These are phyloP conservation scores for Fusarium albidum DNA, from an alignment of 2,329 filamentous ascomycete genomes.

Conservation along the genomic window DNA sequence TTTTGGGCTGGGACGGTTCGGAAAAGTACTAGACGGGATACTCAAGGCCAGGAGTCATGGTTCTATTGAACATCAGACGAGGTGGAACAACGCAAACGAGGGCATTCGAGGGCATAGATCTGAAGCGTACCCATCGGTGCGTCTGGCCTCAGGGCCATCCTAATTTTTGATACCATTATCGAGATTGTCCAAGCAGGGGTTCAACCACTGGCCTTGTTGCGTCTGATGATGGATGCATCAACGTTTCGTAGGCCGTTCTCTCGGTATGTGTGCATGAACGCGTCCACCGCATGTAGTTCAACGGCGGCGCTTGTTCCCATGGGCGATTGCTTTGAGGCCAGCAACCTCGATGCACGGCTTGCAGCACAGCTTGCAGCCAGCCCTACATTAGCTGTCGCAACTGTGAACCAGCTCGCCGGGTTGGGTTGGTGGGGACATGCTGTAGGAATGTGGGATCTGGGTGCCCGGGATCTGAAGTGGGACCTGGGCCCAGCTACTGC, in stretches of 20 bases:
- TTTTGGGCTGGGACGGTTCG: slow-evolving; percentile 34
- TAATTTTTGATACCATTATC: slow-evolving; percentile 29
- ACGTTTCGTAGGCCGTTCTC: neutral
- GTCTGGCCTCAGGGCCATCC: slow-evolving; percentile 31
- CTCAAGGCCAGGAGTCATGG: slow-evolving; percentile 31
- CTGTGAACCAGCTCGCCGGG: slow-evolving; percentile 34
- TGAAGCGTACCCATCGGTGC: slow-evolving; percentile 36
- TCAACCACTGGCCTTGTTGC: too few species aligned
- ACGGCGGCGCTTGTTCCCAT: slow-evolving; percentile 16
- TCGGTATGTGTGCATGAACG: slow-evolving; percentile 1
- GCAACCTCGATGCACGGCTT: slow-evolving; percentile 24
- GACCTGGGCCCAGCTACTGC: slow-evolving; percentile 17
- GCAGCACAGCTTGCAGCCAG: slow-evolving; percentile 29
- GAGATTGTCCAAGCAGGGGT: slow-evolving; percentile 13
- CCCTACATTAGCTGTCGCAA: slow-evolving; percentile 36
- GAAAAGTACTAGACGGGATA: slow-evolving; percentile 40
- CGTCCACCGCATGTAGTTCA: slow-evolving; percentile 1
- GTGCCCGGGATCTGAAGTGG: too few species aligned
- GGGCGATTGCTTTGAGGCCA: slow-evolving; percentile 1
- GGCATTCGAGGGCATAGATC: slow-evolving; percentile 38
- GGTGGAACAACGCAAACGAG: slow-evolving; percentile 33
- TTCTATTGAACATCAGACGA: slow-evolving; percentile 33
- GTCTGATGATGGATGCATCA: neutral
- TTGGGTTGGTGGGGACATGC: slow-evolving; percentile 37
- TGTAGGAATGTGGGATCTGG: slow-evolving; percentile 29